Evolutionary conservation across 768 basidiomycete genomes (phyloP).

Genomic region (Boletus tomentosulus): DNA sequence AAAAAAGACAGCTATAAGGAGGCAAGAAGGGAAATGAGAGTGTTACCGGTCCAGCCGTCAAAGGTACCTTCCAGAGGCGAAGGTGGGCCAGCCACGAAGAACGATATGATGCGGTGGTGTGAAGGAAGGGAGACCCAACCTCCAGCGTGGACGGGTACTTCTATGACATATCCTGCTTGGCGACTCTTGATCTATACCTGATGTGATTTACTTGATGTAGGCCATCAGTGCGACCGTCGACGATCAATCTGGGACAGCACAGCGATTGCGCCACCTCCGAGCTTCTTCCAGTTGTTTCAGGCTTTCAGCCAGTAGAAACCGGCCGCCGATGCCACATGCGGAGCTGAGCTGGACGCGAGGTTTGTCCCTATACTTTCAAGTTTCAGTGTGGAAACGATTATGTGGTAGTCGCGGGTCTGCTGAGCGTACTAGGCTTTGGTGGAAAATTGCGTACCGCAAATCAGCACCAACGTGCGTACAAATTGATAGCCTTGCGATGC

Average conservation of each 20-base stretch:
- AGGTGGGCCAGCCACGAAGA: constrained; percentile 34
- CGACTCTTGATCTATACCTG: neutral
- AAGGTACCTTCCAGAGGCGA: constrained; percentile 29
- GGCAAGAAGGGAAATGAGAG: neutral
- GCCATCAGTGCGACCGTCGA: constrained; percentile 3
- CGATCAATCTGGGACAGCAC: constrained; percentile 17
- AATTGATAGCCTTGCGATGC: no score
- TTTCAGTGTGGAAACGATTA: no score
- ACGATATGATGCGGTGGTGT: constrained; percentile 19
- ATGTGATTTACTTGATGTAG: neutral
- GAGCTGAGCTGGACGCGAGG: neutral
- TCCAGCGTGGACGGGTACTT: neutral
- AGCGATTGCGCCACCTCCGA: neutral
- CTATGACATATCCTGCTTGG: neutral
- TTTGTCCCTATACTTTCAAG: neutral
- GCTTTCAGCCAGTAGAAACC: neutral
- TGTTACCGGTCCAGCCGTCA: constrained; percentile 21
- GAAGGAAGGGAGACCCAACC: constrained; percentile 10
- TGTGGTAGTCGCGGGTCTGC: no score
- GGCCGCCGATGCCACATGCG: neutral
- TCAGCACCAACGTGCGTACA: neutral
- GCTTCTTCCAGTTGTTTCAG: neutral
- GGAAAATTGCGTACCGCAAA: neutral
- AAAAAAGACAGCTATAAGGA: neutral
- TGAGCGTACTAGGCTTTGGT: neutral